Evolutionary conservation across 306 rosid species (phyloP).

Genomic region (Potentilla sterilis): DNA sequence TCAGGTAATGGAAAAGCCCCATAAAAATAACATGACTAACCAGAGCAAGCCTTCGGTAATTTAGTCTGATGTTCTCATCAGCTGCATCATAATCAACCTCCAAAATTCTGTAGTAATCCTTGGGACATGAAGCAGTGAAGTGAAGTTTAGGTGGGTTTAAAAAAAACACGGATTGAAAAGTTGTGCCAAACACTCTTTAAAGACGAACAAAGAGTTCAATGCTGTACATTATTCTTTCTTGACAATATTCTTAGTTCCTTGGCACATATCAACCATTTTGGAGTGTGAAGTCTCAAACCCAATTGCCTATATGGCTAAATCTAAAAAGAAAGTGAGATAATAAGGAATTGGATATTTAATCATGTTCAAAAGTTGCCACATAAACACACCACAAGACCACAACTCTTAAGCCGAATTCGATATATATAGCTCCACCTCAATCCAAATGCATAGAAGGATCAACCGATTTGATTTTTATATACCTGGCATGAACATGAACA

Average conservation of each 20-base stretch:
- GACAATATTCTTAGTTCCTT: background rate
- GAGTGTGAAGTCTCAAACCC: no score
- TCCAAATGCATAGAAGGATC: no score
- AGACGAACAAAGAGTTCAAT: background rate
- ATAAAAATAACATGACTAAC: conserved; percentile 38
- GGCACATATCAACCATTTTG: no score
- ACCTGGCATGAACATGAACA: background rate
- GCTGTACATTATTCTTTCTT: background rate
- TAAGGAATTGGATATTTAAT: no score
- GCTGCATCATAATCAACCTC: conserved; percentile 79
- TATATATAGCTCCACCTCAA: no score
- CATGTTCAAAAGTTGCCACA: no score
- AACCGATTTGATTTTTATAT: no score
- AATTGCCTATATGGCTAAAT: no score
- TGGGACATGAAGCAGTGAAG: conserved; percentile 22
- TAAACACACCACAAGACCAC: no score
- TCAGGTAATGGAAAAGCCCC: conserved; percentile 14
- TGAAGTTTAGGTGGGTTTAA: conserved; percentile 1
- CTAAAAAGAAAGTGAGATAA: no score
- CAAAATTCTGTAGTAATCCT: conserved; percentile 71
- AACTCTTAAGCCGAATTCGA: background rate
- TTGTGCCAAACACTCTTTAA: background rate
- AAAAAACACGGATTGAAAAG: background rate
- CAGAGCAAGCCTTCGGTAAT: conserved; percentile 69
- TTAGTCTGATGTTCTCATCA: conserved; percentile 62